Evolutionary conservation across 768 basidiomycete species (phyloP), one percentile per base, ranked within the genome.

Genomic region (Tricholoma hemisulphureum): DNA sequence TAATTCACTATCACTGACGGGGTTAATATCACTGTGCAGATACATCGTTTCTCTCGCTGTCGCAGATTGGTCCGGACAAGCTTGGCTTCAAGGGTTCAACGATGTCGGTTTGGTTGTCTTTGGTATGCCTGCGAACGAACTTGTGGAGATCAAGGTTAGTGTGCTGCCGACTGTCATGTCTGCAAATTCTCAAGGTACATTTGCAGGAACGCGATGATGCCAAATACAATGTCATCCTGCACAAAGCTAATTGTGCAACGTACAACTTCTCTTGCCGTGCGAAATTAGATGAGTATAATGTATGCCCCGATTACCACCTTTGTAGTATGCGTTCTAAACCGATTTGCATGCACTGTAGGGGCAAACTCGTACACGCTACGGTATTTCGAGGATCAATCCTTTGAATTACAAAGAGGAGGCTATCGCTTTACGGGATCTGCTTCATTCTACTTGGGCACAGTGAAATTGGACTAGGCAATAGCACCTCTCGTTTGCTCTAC

Each of bases 41-140:
- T 93, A 90, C 63, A 87, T 96, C 66, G 80, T 98, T 62, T 82
- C 86, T 35, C 79, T 97, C 76, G 91, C 91, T 48, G 87, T 93
- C 2, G 83, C 92, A n/a, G 97, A 99, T 71, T 83, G 87, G 75
- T 91, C 93, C 16, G 87, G 86, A 20, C 92, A 95, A 71, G 82
- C 86, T 16, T 98, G 96, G 96, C 76, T 98, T 45, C 91, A 92
- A 61, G 93, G 91, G 3, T 99, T 99, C 80, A 96, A 99, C 69
- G 96, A 98, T 6, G 84, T 89, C 31, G 97, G 94, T 4, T 71
- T 85, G 53, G 74, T 77, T 4, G 73, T 99, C 14, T 87, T 98
- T 60, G 89, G 84, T 24, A 87, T 85, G 75, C 74, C 83, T 29
- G 96, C 93, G 10, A 84, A 94, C 64, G 87, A 95, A 13, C 69